Evolutionary conservation across 148 eudicot genomes (phyloP).

Genomic region (Vaccinium darrowii): DNA sequence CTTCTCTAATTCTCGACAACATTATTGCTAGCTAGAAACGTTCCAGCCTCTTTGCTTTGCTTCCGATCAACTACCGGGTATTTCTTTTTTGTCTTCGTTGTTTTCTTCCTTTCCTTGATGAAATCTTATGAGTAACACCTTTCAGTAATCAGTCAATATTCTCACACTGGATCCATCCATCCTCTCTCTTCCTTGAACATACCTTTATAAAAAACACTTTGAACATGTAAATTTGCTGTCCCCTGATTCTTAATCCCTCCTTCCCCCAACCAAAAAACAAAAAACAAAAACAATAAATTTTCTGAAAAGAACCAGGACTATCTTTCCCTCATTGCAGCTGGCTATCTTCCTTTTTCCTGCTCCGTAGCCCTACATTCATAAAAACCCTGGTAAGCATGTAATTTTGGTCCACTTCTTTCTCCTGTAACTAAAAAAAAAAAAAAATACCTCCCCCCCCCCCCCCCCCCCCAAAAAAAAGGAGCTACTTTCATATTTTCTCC

Average conservation of each 20-base stretch:
- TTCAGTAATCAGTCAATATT: not conserved
- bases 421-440: conserved; percentile 11
- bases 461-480: conserved; percentile 12
- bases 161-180: conserved; percentile 19
- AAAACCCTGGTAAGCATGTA: conserved; percentile 61
- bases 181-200: conserved; percentile 19
- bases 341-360: conserved; percentile 24
- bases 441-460: too few relatives aligned
- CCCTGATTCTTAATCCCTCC: not conserved
- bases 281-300: not conserved
- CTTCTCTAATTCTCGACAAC: not conserved
- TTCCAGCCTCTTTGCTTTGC: not conserved
- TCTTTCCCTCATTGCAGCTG: conserved; percentile 25
- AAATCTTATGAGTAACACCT: not conserved
- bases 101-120: not conserved
- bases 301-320: not conserved
- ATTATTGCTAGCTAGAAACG: not conserved
- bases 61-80: conserved; percentile 8
- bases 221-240: conserved; percentile 20
- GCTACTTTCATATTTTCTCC: not conserved
- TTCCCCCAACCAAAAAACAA: not conserved
- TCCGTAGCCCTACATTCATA: conserved; percentile 39
- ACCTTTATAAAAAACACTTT: conserved; percentile 19
- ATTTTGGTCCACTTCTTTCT: conserved; percentile 11
- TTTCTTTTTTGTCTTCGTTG: not conserved